Percentiles rank a stretch among this genome's conserved stretches.
phyloP scores from a whole-genome alignment of 1,139 yeast species.

The Meyerozyma elateridarum region DNA sequence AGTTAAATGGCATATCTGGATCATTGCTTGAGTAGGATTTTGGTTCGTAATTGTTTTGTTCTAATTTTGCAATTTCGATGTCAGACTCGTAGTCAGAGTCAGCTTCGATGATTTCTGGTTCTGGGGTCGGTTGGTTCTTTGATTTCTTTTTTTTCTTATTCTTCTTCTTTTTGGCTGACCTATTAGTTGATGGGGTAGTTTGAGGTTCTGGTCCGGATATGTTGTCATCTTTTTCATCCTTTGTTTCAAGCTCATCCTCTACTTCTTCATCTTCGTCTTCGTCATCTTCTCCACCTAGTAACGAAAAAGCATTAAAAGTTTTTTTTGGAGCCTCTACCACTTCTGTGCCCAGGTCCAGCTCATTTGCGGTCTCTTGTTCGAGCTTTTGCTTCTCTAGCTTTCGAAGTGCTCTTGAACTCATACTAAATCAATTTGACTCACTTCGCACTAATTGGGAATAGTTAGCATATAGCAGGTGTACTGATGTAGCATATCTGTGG shows the following conservation, averaged over 20 bases:
- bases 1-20: not conserved
- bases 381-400: conserved; percentile 44
- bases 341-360: conserved; percentile 8
- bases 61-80: not conserved
- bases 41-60: not conserved
- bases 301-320: conserved; percentile 49
- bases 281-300: conserved; percentile 40
- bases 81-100: not conserved
- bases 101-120: not conserved
- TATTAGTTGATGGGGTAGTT: too few relatives aligned
- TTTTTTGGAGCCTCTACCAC: conserved; percentile 13
- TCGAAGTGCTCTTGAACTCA: conserved; percentile 69
- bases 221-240: conserved; percentile 17
- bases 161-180: conserved; percentile 11
- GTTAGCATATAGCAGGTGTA: too few relatives aligned
- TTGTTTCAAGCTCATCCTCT: conserved; percentile 6
- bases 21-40: not conserved
- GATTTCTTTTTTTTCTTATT: conserved; percentile 14
- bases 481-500: too few relatives aligned
- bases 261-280: conserved; percentile 26
- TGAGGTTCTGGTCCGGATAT: conserved; percentile 8
- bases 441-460: too few relatives aligned
- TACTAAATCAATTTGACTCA: too few relatives aligned
- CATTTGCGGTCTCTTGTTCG: conserved; percentile 22
- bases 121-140: conserved; percentile 6